Evolutionary conservation across 768 basidiomycete genomes (phyloP), one percentile per base, ranked within the genome.

Genomic region (Termitomyces sp.): DNA sequence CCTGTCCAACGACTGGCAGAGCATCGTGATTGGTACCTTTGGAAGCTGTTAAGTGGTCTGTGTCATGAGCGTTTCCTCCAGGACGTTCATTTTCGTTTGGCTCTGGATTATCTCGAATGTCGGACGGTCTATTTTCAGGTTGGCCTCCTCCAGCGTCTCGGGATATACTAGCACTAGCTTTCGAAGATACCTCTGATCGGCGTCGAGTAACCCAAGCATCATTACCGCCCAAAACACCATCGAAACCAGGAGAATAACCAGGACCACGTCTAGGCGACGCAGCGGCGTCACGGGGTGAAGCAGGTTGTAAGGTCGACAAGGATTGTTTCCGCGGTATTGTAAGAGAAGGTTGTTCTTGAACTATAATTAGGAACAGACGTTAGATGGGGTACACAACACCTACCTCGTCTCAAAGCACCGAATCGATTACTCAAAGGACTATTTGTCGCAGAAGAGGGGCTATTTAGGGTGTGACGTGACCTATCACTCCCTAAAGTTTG

Each of bases 361-460:
- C 61, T 50, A 56, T 51, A 10, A 63, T 62, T 10, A 68, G 64
- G 60, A 60, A 57, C 55, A 49, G 55, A 48, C 57, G 48, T 48
- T 59, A 44, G 43, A 38, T 50, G 36, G n/a, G 54, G 53, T 43
- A 40, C 35, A 48, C 53, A 49, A 38, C 46, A 51, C 65, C 67
- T 70, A 87, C 87, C 90, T 74, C 86, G 82, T 66, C 87, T 82
- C 64, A 74, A 76, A 58, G 74, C 74, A 32, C 85, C 82, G 62
- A 88, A 87, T 52, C 88, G 76, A 65, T 89, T 87, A 58, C 87
- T 78, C 66, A 87, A 72, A 56, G 88, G 82, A 72, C 84, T 82
- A 47, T 71, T 72, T 71, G 68, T 69, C 61, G 65, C 74, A 58
- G 69, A 76, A 40, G 60, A 52, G 24, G 85, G 74, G 51, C 70